Evolutionary conservation across 345 rosid genomes (phyloP).

Genomic region (Moringa oleifera): DNA sequence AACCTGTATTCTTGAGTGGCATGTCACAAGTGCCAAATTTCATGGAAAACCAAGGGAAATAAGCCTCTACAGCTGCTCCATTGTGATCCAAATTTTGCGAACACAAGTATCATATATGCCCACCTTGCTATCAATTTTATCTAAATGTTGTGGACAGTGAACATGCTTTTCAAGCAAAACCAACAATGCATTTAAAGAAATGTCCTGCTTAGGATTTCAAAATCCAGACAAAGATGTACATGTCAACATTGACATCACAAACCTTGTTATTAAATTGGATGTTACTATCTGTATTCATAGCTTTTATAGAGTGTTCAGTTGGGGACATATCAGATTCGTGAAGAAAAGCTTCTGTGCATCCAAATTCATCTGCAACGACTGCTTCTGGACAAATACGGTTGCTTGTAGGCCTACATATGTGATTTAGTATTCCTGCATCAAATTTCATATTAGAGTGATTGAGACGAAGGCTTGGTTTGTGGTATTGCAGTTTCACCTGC

Average conservation of each 20-base stretch:
- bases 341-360: not conserved
- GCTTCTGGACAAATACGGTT: slow-evolving; percentile 13
- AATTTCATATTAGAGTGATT: slow-evolving; percentile 16
- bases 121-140: not conserved
- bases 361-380: slow-evolving; percentile 13
- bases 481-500: slow-evolving; percentile 26
- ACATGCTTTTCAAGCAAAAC: not conserved
- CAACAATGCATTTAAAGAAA: not conserved
- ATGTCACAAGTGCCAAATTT: no score
- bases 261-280: slow-evolving; percentile 29
- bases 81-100: not conserved
- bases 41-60: no score
- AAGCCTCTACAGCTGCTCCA: not conserved
- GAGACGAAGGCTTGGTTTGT: slow-evolving; percentile 18
- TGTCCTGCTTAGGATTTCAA: not conserved
- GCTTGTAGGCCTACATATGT: slow-evolving; percentile 12
- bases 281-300: slow-evolving; percentile 4
- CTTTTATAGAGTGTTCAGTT: slow-evolving; percentile 3
- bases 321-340: slow-evolving; percentile 17
- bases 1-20: no score
- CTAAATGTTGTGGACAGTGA: not conserved
- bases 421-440: slow-evolving; percentile 16
- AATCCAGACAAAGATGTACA: not conserved
- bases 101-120: not conserved
- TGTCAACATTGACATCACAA: slow-evolving; percentile 12